Base-by-base conservation (phyloP, 257 asterid species). In the Datura wrightii region DNA sequence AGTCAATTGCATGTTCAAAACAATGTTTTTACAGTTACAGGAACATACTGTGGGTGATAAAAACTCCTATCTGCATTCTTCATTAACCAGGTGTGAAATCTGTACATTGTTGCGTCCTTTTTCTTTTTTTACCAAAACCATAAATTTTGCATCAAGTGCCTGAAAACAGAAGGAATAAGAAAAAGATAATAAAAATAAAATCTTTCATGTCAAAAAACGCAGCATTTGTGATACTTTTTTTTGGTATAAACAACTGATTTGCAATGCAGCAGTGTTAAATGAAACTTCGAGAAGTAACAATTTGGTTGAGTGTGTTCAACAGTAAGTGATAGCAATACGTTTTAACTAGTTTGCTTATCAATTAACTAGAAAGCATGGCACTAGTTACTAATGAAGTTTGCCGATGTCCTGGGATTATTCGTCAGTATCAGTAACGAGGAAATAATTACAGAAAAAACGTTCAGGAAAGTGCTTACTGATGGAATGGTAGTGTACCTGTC, bases 111-210 rank as follows among this genome's bases (percentile, higher is more conserved):
- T 58, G 65, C 65, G 5, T 58, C 19, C n/a, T n/a, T n/a, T n/a
- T n/a, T 24, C 19, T 16, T 56, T 56, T 62, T 13, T 5, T 5
- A 5, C 8, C 50, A 6, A 56, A 59, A 8, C 37, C 66, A 59
- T 10, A 59, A 7, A 59, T n/a, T 6, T 24, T 7, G 66, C 31
- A 15, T 15, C 50, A 67, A 39, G 1, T 39, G 44, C 79, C 79
- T 71, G 79, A 71, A 71, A 71, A 0, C 79, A 71, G 37, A 42
- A 70, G 36, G 54, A 70, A 70, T 71, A 71, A 71, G 79, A 18
- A 70, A 10, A 70, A 70, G 9, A 42, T 42, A 8, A 24, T 18
- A 58, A 56, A 58, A 14, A 5, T 2, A 14, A 54, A 6, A 31
- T 65, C 2, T 7, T 8, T 37, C 19, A 2, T 6, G 76, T 14